These are phyloP conservation scores for Cyclotella choctawhatcheeana DNA, from an alignment of 108 stramenopile species.

Conservation along the genomic window DNA sequence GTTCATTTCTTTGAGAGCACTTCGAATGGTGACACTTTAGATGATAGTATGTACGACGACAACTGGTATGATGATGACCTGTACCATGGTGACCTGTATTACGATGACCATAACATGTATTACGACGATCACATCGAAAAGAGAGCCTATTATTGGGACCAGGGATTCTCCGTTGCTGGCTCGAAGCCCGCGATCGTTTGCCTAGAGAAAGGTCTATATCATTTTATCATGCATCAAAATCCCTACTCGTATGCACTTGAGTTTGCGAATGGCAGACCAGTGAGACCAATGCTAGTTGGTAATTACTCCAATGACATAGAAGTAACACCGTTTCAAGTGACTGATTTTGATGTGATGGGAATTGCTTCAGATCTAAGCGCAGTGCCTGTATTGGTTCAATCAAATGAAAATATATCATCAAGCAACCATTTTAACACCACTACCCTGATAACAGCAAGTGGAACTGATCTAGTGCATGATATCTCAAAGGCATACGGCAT, in stretches of 20 bases:
- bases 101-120: neutral
- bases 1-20: neutral
- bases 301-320: constrained; percentile 1
- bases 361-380: neutral
- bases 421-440: neutral
- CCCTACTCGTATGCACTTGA: neutral
- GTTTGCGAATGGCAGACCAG: neutral
- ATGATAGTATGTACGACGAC: neutral
- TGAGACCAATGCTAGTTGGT: neutral
- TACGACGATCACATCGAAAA: neutral
- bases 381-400: neutral
- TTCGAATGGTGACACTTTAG: neutral
- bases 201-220: constrained; percentile 7
- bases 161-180: neutral
- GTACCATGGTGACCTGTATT: neutral
- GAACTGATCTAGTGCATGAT: constrained; percentile 17
- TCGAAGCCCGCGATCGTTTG: neutral
- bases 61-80: neutral
- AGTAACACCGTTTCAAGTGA: constrained; percentile 4
- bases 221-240: constrained; percentile 1
- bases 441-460: constrained; percentile 13
- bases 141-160: neutral
- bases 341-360: constrained; percentile 4
- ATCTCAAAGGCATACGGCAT: constrained; percentile 31
- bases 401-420: constrained; percentile 4